Conservation (phyloP, 805 yeast species). For the Metschnikowia peoriensis region DNA sequence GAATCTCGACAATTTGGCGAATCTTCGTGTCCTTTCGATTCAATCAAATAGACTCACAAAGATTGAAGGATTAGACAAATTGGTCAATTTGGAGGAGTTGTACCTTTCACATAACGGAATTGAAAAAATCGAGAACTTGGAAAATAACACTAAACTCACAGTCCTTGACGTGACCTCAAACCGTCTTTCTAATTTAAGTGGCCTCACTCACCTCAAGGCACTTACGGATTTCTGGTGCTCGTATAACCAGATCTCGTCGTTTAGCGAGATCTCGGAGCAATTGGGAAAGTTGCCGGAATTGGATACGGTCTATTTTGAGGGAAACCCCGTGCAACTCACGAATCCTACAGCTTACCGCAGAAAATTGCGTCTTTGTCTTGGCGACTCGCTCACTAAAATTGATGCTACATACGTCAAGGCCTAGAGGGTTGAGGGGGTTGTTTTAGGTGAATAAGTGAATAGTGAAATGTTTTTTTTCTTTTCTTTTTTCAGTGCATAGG, state of each 20-base stretch:
- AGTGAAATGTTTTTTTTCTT: no score
- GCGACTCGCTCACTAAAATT: conserved; percentile 71
- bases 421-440: not conserved
- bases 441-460: no score
- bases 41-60: conserved; percentile 81
- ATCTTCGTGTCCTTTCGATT: conserved; percentile 75
- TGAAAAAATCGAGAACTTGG: conserved; percentile 71
- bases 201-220: conserved; percentile 60
- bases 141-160: conserved; percentile 60
- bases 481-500: no score
- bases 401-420: conserved; percentile 76
- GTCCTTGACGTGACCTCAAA: conserved; percentile 84
- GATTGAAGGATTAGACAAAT: conserved; percentile 75
- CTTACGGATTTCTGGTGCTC: conserved; percentile 96
- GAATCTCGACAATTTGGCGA: conserved; percentile 56
- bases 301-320: conserved; percentile 91
- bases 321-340: conserved; percentile 77
- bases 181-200: conserved; percentile 56
- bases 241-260: conserved; percentile 64
- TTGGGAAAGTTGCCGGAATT: conserved; percentile 60
- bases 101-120: conserved; percentile 86
- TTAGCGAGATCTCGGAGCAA: conserved; percentile 65
- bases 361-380: conserved; percentile 71
- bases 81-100: conserved; percentile 75
- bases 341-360: conserved; percentile 83